Conservation (phyloP, 164 flowering plant genomes). For the Liriodendron chinense region DNA sequence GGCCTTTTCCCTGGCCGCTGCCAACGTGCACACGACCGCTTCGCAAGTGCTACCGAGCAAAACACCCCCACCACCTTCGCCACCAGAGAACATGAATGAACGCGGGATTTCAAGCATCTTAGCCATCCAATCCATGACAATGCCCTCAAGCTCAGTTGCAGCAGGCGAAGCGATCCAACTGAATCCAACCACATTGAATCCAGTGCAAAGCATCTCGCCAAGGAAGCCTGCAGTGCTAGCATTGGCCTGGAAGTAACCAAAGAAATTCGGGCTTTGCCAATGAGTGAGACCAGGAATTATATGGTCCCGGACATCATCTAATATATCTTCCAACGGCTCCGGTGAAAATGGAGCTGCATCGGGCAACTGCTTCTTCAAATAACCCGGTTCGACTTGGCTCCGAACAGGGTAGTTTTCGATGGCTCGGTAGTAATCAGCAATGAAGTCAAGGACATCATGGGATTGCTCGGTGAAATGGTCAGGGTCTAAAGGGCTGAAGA, state of each 20-base stretch:
- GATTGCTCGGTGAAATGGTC: neutral
- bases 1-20: too few relatives aligned
- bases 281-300: slow-evolving; percentile 25
- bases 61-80: slow-evolving; percentile 17
- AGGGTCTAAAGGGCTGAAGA: neutral
- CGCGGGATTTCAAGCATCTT: slow-evolving; percentile 18
- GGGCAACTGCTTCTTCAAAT: too few relatives aligned
- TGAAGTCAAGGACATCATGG: neutral
- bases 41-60: slow-evolving; percentile 20
- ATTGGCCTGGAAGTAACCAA: slow-evolving; percentile 19
- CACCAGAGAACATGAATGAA: slow-evolving; percentile 16
- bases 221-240: slow-evolving; percentile 23
- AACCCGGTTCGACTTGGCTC: slow-evolving; percentile 16
- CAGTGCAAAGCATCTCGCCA: slow-evolving; percentile 26
- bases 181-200: slow-evolving; percentile 25
- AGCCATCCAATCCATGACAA: neutral
- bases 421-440: too few relatives aligned
- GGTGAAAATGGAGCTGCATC: neutral
- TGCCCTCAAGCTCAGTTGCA: slow-evolving; percentile 13
- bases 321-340: slow-evolving; percentile 7
- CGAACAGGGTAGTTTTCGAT: slow-evolving; percentile 11
- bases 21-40: slow-evolving; percentile 16
- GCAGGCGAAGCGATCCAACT: slow-evolving; percentile 31
- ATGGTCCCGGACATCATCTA: slow-evolving; percentile 6
- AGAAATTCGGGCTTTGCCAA: slow-evolving; percentile 29